Conservation (phyloP, 2,329 filamentous ascomycete genomes). For the Gnomoniopsis sp. region DNA sequence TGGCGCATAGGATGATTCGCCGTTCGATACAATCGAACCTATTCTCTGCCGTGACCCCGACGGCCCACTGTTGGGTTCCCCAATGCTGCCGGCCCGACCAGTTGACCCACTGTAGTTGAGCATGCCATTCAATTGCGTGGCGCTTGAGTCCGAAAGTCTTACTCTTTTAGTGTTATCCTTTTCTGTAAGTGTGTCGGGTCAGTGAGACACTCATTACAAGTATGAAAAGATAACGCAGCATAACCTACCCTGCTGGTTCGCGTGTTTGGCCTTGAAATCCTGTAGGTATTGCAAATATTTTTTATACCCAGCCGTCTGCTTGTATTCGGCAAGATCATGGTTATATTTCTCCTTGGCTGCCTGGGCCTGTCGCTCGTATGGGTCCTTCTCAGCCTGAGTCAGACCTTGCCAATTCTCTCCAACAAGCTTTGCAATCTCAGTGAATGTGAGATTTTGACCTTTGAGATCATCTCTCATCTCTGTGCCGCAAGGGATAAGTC, state of each 20-base stretch:
- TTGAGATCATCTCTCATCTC: slow-evolving; percentile 76
- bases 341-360: slow-evolving; percentile 75
- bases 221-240: background rate
- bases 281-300: slow-evolving; percentile 69
- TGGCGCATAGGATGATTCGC: slow-evolving; percentile 43
- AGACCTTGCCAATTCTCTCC: slow-evolving; percentile 80
- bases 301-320: slow-evolving; percentile 68
- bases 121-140: slow-evolving; percentile 31
- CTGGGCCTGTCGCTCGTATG: slow-evolving; percentile 69
- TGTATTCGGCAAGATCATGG: slow-evolving; percentile 69
- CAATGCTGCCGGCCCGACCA: slow-evolving; percentile 19
- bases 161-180: slow-evolving; percentile 48
- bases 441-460: slow-evolving; percentile 73
- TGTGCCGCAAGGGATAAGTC: slow-evolving; percentile 26
- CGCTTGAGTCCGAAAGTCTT: slow-evolving; percentile 40
- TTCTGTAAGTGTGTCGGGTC: slow-evolving; percentile 28
- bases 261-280: slow-evolving; percentile 75
- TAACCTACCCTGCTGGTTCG: slow-evolving; percentile 50
- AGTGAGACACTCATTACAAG: background rate
- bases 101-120: slow-evolving; percentile 45
- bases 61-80: slow-evolving; percentile 24
- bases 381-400: slow-evolving; percentile 63
- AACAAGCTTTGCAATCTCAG: slow-evolving; percentile 78
- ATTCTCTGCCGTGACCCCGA: slow-evolving; percentile 44
- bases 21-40: slow-evolving; percentile 43